These are phyloP conservation scores for Lachancea dasiensis DNA, from an alignment of 805 yeast genomes.

Conservation along the genomic window DNA sequence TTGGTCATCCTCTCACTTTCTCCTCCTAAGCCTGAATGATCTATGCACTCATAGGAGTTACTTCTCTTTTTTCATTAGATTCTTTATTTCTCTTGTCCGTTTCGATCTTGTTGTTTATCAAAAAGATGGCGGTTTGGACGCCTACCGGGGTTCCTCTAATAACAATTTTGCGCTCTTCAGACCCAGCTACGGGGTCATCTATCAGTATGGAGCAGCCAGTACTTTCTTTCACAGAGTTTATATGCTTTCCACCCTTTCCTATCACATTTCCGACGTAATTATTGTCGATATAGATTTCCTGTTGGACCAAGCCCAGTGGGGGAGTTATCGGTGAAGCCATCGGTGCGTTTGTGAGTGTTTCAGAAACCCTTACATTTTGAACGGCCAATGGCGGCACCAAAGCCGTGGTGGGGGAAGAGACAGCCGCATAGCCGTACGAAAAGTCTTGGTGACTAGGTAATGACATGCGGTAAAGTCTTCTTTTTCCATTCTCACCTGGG, in stretches of 20 bases:
- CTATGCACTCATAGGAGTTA: too few species aligned
- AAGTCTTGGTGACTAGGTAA: constrained; percentile 3
- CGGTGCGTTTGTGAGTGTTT: constrained; percentile 15
- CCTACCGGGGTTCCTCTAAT: constrained; percentile 62
- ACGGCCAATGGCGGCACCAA: constrained; percentile 24
- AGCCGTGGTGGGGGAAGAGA: constrained; percentile 24
- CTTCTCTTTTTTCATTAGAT: neutral
- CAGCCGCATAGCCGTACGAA: constrained; percentile 12
- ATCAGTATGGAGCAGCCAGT: constrained; percentile 74
- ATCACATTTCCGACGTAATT: constrained; percentile 77
- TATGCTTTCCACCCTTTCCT: constrained; percentile 80
- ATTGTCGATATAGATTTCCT: constrained; percentile 71
- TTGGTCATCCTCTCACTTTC: too few species aligned
- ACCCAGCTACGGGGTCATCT: constrained; percentile 50
- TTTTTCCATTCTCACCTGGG: constrained; percentile 20
- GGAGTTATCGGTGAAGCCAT: constrained; percentile 19
- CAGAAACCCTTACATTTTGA: constrained; percentile 25
- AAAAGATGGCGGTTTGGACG: constrained; percentile 64
- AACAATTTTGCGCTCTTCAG: constrained; percentile 55
- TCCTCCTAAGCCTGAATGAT: too few species aligned
- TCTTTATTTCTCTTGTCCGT: constrained; percentile 51
- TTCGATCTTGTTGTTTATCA: constrained; percentile 67
- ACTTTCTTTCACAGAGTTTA: constrained; percentile 66
- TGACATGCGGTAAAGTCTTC: constrained; percentile 8
- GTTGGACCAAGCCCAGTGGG: constrained; percentile 40